phyloP scores from a whole-genome alignment of 495 filamentous ascomycete genomes.

The Pyrenula massariospora region DNA sequence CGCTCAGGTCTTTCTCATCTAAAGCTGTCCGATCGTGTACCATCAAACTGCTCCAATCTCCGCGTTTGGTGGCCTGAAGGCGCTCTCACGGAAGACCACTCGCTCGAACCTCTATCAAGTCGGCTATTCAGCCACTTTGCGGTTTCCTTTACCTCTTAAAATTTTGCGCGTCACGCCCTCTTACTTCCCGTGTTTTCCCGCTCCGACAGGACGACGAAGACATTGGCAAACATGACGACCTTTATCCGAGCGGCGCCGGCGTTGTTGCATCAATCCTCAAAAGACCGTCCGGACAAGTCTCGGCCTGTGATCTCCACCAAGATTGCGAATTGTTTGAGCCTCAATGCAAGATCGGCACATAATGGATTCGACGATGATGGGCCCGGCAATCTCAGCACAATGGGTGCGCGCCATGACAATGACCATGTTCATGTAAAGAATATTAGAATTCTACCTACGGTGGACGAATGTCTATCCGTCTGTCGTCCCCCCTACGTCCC shows the following conservation, averaged over 20 bases:
- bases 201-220: no score
- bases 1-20: no score
- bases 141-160: no score
- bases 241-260: background rate
- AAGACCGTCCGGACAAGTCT: background rate
- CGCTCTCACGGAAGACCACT: no score
- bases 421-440: slow-evolving; percentile 12
- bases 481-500: slow-evolving; percentile 10
- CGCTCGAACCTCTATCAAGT: no score
- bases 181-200: no score
- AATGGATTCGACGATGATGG: slow-evolving; percentile 12
- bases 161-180: no score
- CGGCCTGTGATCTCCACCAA: background rate
- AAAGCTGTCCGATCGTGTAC: no score
- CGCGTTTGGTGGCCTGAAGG: no score
- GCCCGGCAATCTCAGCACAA: slow-evolving; percentile 7
- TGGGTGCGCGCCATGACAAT: slow-evolving; percentile 13
- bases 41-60: no score
- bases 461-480: slow-evolving; percentile 11
- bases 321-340: background rate
- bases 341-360: background rate
- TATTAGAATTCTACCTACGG: slow-evolving; percentile 13
- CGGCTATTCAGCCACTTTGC: no score
- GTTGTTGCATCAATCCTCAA: background rate
- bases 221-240: background rate